These are phyloP conservation scores for Gautieria morchelliformis DNA, from an alignment of 768 basidiomycete species.

Conservation along the genomic window DNA sequence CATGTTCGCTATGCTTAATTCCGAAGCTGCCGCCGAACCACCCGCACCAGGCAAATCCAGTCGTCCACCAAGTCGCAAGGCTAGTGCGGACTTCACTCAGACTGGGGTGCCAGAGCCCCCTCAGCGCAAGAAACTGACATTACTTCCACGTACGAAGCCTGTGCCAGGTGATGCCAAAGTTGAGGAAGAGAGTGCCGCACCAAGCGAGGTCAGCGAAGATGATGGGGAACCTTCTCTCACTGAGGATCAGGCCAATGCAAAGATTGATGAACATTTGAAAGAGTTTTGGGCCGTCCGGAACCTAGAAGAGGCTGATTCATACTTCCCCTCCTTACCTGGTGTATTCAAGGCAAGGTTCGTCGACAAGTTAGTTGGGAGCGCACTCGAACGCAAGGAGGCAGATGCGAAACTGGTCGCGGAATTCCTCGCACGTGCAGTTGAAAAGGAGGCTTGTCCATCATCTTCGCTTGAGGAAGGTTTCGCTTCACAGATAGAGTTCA, in stretches of 20 bases:
- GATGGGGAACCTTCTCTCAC: slow-evolving; percentile 38
- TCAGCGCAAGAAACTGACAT: slow-evolving; percentile 62
- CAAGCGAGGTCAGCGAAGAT: slow-evolving; percentile 30
- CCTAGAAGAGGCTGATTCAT: slow-evolving; percentile 79
- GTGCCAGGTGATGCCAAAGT: slow-evolving; percentile 29
- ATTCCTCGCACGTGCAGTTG: slow-evolving; percentile 55
- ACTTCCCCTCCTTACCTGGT: slow-evolving; percentile 67
- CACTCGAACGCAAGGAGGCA: slow-evolving; percentile 72
- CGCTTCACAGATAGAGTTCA: slow-evolving; percentile 52
- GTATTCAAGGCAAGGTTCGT: slow-evolving; percentile 58
- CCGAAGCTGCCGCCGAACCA: slow-evolving; percentile 37
- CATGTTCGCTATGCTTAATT: slow-evolving; percentile 82
- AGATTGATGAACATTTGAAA: slow-evolving; percentile 73
- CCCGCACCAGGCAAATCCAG: slow-evolving; percentile 36
- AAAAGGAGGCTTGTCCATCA: slow-evolving; percentile 48
- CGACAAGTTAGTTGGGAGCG: slow-evolving; percentile 62
- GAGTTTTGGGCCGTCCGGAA: slow-evolving; percentile 83
- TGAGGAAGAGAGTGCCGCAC: slow-evolving; percentile 31
- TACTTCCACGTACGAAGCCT: slow-evolving; percentile 73
- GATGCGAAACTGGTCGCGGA: slow-evolving; percentile 72
- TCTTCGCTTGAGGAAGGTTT: slow-evolving; percentile 72
- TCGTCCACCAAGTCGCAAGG: slow-evolving; percentile 39
- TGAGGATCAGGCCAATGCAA: slow-evolving; percentile 58
- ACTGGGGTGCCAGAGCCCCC: slow-evolving; percentile 35
- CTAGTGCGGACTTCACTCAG: slow-evolving; percentile 40